Conservation (phyloP, 306 rosid genomes). For the Dicorynia guianensis region DNA sequence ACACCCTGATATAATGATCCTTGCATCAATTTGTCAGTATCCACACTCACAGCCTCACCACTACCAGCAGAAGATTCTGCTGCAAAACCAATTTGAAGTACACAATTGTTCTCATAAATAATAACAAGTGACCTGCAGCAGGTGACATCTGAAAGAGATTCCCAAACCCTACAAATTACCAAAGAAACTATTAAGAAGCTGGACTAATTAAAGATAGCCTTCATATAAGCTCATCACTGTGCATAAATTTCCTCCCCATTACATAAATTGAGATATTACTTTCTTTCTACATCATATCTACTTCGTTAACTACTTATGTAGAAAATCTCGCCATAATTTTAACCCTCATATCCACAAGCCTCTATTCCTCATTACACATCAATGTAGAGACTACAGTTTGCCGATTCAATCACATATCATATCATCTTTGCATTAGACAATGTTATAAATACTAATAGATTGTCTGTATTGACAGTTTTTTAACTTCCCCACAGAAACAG, state of each 20-base stretch:
- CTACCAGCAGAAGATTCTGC: slow-evolving; percentile 57
- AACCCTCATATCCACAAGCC: slow-evolving; percentile 7
- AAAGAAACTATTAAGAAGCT: slow-evolving; percentile 39
- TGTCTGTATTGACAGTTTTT: slow-evolving; percentile 6
- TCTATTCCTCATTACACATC: neutral
- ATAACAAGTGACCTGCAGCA: slow-evolving; percentile 83
- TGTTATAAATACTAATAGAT: neutral
- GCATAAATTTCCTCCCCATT: slow-evolving; percentile 2
- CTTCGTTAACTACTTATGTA: slow-evolving; percentile 5
- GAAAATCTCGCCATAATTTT: slow-evolving; percentile 9
- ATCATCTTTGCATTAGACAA: neutral
- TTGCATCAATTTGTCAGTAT: slow-evolving; percentile 66
- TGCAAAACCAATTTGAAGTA: slow-evolving; percentile 84
- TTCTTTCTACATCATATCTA: neutral
- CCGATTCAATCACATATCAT: neutral
- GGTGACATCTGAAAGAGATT: slow-evolving; percentile 67
- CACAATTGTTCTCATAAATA: slow-evolving; percentile 69
- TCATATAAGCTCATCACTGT: slow-evolving; percentile 8
- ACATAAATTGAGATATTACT: slow-evolving; percentile 3
- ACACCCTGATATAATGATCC: slow-evolving; percentile 78
- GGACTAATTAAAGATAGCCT: slow-evolving; percentile 17
- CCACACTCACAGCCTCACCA: slow-evolving; percentile 71
- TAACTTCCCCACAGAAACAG: neutral
- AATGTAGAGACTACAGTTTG: neutral
- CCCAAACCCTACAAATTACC: slow-evolving; percentile 74